These are phyloP conservation scores for Arthrinium phaeospermum DNA, from an alignment of 2,329 filamentous ascomycete species.

Conservation along the genomic window DNA sequence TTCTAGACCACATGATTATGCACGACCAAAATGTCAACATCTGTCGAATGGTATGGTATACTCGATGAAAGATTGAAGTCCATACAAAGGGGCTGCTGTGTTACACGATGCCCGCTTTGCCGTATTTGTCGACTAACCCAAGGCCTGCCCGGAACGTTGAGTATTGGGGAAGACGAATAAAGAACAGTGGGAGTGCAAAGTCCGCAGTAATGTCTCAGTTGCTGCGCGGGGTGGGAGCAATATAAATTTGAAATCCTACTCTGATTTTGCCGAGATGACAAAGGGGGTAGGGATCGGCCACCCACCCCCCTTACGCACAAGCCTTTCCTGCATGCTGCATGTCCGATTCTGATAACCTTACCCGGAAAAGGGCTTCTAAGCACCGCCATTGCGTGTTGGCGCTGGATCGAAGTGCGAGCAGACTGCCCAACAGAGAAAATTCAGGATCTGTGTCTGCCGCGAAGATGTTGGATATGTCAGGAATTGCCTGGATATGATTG, in stretches of 20 bases:
- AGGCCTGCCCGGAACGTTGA: background rate
- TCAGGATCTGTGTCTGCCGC: background rate
- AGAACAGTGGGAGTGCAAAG: background rate
- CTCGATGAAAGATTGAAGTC: background rate
- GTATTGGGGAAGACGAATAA: background rate
- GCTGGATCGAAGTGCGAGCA: background rate
- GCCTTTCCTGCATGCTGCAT: background rate
- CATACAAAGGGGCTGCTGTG: background rate
- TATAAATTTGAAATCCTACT: background rate
- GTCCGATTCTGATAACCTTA: background rate
- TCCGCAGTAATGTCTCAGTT: background rate
- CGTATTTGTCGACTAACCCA: background rate
- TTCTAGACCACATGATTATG: background rate
- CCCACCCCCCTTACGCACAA: background rate
- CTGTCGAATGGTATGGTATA: background rate
- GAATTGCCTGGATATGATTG: background rate
- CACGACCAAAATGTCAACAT: background rate
- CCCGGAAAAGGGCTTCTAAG: too few species aligned
- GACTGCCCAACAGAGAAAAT: background rate
- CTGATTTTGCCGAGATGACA: background rate
- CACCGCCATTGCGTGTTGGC: background rate
- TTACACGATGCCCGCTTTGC: background rate
- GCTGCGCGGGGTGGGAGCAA: background rate
- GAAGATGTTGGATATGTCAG: background rate
- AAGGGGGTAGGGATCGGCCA: background rate